A percentile compares a stretch with the other conserved stretches of the same genome.
These are phyloP conservation scores for Fragaria nilgerrensis DNA, from an alignment of 306 rosid genomes.

Conservation along the genomic window DNA sequence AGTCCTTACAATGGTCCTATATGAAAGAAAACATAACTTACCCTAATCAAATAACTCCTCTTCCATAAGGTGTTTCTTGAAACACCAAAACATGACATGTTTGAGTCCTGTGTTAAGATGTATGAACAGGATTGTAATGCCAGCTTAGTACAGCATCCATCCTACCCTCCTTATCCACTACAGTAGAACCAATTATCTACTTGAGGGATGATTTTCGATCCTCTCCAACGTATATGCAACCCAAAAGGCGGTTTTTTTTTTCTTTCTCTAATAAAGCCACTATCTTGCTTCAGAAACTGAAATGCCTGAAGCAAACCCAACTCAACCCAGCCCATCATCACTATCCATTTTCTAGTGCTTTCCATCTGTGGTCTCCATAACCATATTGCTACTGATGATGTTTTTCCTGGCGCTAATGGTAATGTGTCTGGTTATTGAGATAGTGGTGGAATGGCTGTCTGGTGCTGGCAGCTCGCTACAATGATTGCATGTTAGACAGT, in stretches of 20 bases:
- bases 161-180: neutral
- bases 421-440: neutral
- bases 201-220: neutral
- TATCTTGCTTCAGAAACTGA: neutral
- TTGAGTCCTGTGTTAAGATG: neutral
- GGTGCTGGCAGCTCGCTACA: neutral
- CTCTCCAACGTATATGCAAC: neutral
- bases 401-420: neutral
- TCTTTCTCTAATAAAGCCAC: neutral
- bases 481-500: neutral
- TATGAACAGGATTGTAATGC: neutral
- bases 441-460: neutral
- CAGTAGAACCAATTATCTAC: neutral
- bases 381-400: neutral
- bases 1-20: neutral
- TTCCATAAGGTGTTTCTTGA: neutral
- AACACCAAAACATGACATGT: neutral
- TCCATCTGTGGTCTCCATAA: neutral
- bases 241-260: neutral
- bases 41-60: neutral
- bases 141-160: neutral
- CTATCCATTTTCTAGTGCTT: neutral
- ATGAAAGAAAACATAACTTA: neutral
- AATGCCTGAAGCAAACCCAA: neutral
- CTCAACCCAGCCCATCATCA: neutral